Base-by-base conservation (phyloP, 1,139 yeast genomes). In the Debaryomyces sp. region DNA sequence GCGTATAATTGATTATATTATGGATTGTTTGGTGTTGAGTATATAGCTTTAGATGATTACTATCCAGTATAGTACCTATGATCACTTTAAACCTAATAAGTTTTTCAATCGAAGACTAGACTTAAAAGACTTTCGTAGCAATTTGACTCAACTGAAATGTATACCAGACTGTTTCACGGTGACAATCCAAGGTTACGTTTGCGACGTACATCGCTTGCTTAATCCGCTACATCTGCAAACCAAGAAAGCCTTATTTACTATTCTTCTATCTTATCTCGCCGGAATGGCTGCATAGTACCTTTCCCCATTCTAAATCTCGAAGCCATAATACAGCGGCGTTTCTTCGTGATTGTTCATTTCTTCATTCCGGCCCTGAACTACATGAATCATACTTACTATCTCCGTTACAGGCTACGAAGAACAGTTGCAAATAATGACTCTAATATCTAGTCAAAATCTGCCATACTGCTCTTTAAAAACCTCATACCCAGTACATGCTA, bases 401-500 rank as follows among this genome's bases (percentile, higher is more conserved):
- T 12, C 38, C 38, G 26, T 35, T 35, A 35, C 38, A 35, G 38
- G 38, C 38, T 35, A 35, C 6, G 10, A n/a, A 12, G 38, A 35
- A n/a, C 10, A 6, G 27, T n/a, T 40, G 35, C 23, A 40, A 32
- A 40, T 13, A 17, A 7, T 6, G 27, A 6, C 23, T 12, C 13
- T n/a, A 18, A 38, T 29, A 21, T 24, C 41, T 1, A 26, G 23
- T 13, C 12, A n/a, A 21, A 27, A 12, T 10, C 13, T 12, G 13
- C 9, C 7, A 12, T 27, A 27, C 12, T 6, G 5, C 5, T 7
- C 6, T 27, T n/a, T 27, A 5, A 2, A 12, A 27, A 27, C n/a
- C 2, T 1, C 1, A 6, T 27, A 12, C 2, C n/a, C 12, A 27
- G 5, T 27, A 12, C 9, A 27, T 10, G 4, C 30, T 27, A 12